These are phyloP conservation scores for Jaapia argillacea DNA, from an alignment of 768 basidiomycete genomes.

Conservation along the genomic window DNA sequence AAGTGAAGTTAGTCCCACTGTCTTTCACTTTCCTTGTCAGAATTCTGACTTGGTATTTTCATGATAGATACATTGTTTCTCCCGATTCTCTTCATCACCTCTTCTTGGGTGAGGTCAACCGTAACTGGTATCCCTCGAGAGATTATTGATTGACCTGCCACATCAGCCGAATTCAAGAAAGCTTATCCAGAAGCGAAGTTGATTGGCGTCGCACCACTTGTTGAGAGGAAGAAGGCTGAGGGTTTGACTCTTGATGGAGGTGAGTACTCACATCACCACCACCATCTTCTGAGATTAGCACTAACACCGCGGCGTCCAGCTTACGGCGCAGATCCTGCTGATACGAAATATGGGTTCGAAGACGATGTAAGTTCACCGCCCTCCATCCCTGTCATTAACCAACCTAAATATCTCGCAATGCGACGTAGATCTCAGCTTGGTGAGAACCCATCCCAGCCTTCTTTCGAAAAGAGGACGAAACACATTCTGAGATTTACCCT, in stretches of 20 bases:
- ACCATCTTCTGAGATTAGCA: not conserved
- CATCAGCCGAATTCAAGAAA: conserved; percentile 55
- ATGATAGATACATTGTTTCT: conserved; percentile 43
- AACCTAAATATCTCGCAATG: not conserved
- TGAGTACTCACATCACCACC: conserved; percentile 18
- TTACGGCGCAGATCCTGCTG: conserved; percentile 27
- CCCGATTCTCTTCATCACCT: conserved; percentile 50
- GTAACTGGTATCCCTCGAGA: too few species aligned
- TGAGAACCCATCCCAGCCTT: conserved; percentile 5
- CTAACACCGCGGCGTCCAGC: conserved; percentile 10
- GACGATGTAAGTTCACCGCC: conserved; percentile 34
- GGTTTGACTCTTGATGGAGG: conserved; percentile 54
- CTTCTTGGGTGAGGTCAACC: conserved; percentile 39
- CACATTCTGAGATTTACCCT: not conserved
- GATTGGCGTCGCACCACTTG: conserved; percentile 51
- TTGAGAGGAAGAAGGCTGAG: conserved; percentile 40
- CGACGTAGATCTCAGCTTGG: conserved; percentile 19
- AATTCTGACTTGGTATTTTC: not conserved
- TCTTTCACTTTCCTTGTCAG: not conserved
- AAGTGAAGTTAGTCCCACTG: conserved; percentile 42
- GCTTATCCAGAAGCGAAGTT: conserved; percentile 62
- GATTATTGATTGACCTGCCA: too few species aligned
- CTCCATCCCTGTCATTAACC: not conserved
- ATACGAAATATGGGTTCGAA: conserved; percentile 62
- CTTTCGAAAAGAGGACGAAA: not conserved